Conservation (phyloP, 495 filamentous ascomycete species). For the Aspergillus cavernicola region DNA sequence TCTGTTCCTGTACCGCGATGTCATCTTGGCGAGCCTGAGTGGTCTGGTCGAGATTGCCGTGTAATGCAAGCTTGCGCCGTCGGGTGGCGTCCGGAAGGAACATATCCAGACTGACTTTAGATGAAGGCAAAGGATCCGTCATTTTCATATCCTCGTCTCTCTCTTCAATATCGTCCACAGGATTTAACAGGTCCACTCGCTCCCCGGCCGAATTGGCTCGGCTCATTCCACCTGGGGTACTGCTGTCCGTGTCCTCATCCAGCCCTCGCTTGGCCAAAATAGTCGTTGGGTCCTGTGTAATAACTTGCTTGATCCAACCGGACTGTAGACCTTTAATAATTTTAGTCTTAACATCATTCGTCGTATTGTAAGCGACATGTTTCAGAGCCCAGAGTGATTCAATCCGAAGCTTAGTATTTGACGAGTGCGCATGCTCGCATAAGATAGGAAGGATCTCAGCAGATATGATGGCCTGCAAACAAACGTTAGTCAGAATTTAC, state of each 20-base stretch:
- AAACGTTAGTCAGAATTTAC: not conserved
- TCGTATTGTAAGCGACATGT: slow-evolving; percentile 68
- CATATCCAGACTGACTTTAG: slow-evolving; percentile 40
- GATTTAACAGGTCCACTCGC: slow-evolving; percentile 63
- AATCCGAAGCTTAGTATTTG: slow-evolving; percentile 65
- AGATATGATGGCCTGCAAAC: slow-evolving; percentile 62
- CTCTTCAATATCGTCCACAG: slow-evolving; percentile 50
- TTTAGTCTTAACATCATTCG: slow-evolving; percentile 65
- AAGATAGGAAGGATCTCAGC: slow-evolving; percentile 73
- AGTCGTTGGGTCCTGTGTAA: slow-evolving; percentile 47
- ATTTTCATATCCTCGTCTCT: slow-evolving; percentile 66
- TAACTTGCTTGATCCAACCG: slow-evolving; percentile 74
- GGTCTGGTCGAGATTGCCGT: slow-evolving; percentile 45
- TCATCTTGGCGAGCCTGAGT: slow-evolving; percentile 68
- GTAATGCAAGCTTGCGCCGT: slow-evolving; percentile 44
- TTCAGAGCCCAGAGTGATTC: slow-evolving; percentile 92
- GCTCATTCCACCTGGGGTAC: slow-evolving; percentile 47
- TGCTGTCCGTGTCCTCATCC: slow-evolving; percentile 38
- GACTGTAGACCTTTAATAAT: slow-evolving; percentile 73
- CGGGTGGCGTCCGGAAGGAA: slow-evolving; percentile 39
- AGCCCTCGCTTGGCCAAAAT: slow-evolving; percentile 30
- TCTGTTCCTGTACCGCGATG: slow-evolving; percentile 84
- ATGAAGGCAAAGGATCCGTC: slow-evolving; percentile 45
- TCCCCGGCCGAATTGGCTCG: slow-evolving; percentile 64
- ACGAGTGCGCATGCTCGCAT: slow-evolving; percentile 79